Evolutionary conservation across 257 asterid species (phyloP).

Genomic region (Capsicum chinense): DNA sequence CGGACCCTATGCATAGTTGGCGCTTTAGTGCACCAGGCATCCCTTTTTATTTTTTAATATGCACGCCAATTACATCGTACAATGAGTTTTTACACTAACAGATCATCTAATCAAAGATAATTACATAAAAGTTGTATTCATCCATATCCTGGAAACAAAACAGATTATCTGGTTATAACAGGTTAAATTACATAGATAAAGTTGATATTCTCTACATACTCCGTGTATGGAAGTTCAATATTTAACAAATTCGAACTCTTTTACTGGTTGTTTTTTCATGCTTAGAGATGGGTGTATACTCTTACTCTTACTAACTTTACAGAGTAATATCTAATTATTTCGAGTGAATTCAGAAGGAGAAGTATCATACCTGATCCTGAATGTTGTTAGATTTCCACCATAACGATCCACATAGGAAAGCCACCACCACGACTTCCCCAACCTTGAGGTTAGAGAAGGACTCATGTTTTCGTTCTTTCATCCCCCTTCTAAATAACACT

Average conservation of each 20-base stretch:
- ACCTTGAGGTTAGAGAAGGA: constrained; percentile 65
- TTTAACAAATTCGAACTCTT: too few relatives aligned
- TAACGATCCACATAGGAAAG: constrained; percentile 59
- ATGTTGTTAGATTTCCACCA: constrained; percentile 81
- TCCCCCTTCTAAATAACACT: constrained; percentile 63
- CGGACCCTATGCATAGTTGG: too few relatives aligned
- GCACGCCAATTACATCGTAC: not conserved
- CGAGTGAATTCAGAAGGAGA: not conserved
- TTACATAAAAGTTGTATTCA: not conserved
- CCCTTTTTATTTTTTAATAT: too few relatives aligned
- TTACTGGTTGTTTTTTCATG: too few relatives aligned
- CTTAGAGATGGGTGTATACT: not conserved
- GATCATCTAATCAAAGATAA: not conserved
- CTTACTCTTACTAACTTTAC: not conserved
- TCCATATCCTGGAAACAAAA: not conserved
- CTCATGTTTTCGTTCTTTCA: constrained; percentile 76
- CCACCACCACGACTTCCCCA: constrained; percentile 53
- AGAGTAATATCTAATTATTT: not conserved
- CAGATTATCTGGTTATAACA: not conserved
- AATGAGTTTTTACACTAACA: not conserved
- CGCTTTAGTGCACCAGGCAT: too few relatives aligned
- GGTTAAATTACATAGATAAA: not conserved
- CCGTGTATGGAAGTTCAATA: too few relatives aligned
- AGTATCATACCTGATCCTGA: constrained; percentile 67
- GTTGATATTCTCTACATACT: too few relatives aligned